These are phyloP conservation scores for Pichia occidentalis DNA, from an alignment of 805 yeast species.

Conservation along the genomic window DNA sequence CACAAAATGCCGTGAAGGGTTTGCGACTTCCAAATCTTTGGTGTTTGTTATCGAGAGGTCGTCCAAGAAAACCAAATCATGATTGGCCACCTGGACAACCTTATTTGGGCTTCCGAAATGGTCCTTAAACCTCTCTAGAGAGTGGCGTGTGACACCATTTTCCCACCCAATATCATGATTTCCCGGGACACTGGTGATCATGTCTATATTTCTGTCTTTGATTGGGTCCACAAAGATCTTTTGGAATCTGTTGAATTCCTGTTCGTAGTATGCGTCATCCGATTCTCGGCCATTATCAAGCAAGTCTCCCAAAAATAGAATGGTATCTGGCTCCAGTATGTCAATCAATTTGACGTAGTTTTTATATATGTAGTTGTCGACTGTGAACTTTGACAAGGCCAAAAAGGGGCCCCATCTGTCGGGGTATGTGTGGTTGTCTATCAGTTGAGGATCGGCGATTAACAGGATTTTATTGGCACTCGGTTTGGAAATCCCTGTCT, in stretches of 20 bases:
- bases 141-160: slow-evolving; percentile 49
- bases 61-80: slow-evolving; percentile 69
- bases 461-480: slow-evolving; percentile 25
- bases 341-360: slow-evolving; percentile 62
- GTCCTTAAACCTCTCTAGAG: slow-evolving; percentile 55
- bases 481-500: not conserved
- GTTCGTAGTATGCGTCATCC: slow-evolving; percentile 51
- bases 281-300: slow-evolving; percentile 82
- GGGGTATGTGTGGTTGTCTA: slow-evolving; percentile 84
- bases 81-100: slow-evolving; percentile 55
- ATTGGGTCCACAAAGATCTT: slow-evolving; percentile 40
- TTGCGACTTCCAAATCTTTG: slow-evolving; percentile 36
- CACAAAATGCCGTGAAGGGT: slow-evolving; percentile 48
- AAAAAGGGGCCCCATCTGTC: slow-evolving; percentile 50
- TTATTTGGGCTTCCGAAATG: slow-evolving; percentile 68
- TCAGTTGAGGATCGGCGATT: slow-evolving; percentile 93
- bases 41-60: slow-evolving; percentile 70
- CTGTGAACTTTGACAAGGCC: slow-evolving; percentile 47
- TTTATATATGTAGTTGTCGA: slow-evolving; percentile 74
- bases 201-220: slow-evolving; percentile 28
- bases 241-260: slow-evolving; percentile 54
- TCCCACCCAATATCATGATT: slow-evolving; percentile 97
- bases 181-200: slow-evolving; percentile 57
- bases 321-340: slow-evolving; percentile 63
- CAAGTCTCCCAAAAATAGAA: slow-evolving; percentile 81